Evolutionary conservation across 139 green algal species (phyloP).

Genomic region (Tetraselmis chui): DNA sequence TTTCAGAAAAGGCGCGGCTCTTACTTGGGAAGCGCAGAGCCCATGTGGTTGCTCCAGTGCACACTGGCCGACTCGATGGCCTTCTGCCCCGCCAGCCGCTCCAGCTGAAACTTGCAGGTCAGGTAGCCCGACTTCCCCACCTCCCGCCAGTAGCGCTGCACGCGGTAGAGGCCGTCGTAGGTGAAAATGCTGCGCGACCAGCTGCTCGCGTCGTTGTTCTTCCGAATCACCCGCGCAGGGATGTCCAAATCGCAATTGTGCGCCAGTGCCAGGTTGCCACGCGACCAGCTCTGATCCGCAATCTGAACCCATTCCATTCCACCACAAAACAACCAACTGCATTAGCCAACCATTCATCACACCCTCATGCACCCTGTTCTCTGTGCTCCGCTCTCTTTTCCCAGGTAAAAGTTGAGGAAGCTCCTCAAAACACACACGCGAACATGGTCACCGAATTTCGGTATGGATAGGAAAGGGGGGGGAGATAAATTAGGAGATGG

Average conservation of each 20-base stretch:
- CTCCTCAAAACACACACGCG: no score
- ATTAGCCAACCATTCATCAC: no score
- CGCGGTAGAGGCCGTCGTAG: constrained; percentile 48
- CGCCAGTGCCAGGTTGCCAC: constrained; percentile 41
- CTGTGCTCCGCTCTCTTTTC: no score
- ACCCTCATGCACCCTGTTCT: no score
- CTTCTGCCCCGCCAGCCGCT: constrained; percentile 1
- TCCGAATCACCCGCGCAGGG: constrained; percentile 44
- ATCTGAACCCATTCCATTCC: constrained; percentile 38
- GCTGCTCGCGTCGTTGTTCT: constrained; percentile 23
- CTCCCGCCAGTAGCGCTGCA: constrained; percentile 32
- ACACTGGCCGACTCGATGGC: neutral
- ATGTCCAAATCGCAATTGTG: constrained; percentile 52
- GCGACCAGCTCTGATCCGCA: constrained; percentile 32
- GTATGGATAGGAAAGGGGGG: no score
- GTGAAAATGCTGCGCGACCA: constrained; percentile 22
- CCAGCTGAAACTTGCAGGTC: constrained; percentile 36
- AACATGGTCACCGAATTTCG: no score
- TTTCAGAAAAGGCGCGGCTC: no score
- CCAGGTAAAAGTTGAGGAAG: no score
- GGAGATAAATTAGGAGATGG: no score
- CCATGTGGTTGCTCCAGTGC: constrained; percentile 8
- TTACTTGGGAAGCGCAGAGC: neutral
- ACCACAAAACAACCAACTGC: no score
- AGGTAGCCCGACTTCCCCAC: constrained; percentile 17